Percentiles rank a stretch among this genome's conserved stretches.
Evolutionary conservation across 495 filamentous ascomycete species (phyloP).

Genomic region (Penicillium flavigenum): DNA sequence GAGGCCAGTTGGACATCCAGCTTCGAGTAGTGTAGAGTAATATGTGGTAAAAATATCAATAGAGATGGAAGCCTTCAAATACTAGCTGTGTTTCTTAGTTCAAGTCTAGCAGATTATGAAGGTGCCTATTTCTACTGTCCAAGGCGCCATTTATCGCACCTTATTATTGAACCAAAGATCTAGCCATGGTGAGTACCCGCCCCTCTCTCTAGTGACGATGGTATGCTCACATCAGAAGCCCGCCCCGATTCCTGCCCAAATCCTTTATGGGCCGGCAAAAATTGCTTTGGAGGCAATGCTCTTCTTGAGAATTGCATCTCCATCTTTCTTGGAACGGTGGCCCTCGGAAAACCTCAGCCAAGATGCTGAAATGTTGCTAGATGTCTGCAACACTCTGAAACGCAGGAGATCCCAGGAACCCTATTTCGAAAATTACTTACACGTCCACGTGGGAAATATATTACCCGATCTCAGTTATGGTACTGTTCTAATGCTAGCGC

Average conservation of each 20-base stretch:
- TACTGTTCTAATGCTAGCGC: not conserved
- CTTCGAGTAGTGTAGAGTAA: too few species aligned
- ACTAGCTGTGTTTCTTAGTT: not conserved
- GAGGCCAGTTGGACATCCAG: too few species aligned
- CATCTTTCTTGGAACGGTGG: not conserved
- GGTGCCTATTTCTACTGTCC: not conserved
- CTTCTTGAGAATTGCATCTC: not conserved
- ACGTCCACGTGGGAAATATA: not conserved
- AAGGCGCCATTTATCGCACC: not conserved
- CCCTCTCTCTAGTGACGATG: not conserved
- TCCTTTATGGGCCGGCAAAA: slow-evolving; percentile 4
- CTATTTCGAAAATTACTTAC: not conserved
- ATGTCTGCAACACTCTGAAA: not conserved
- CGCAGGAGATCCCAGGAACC: not conserved
- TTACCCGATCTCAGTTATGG: not conserved
- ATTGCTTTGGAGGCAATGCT: slow-evolving; percentile 8
- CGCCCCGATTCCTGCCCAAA: slow-evolving; percentile 3
- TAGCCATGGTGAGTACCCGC: slow-evolving; percentile 1
- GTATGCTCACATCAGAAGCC: not conserved
- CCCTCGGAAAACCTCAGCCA: not conserved
- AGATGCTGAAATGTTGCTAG: not conserved
- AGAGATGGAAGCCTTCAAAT: too few species aligned
- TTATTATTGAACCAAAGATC: not conserved
- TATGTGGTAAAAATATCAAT: too few species aligned
- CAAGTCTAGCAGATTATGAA: not conserved